Evolutionary conservation across 2,329 filamentous ascomycete genomes (phyloP).

Genomic region (Tolypocladium endophyticum): DNA sequence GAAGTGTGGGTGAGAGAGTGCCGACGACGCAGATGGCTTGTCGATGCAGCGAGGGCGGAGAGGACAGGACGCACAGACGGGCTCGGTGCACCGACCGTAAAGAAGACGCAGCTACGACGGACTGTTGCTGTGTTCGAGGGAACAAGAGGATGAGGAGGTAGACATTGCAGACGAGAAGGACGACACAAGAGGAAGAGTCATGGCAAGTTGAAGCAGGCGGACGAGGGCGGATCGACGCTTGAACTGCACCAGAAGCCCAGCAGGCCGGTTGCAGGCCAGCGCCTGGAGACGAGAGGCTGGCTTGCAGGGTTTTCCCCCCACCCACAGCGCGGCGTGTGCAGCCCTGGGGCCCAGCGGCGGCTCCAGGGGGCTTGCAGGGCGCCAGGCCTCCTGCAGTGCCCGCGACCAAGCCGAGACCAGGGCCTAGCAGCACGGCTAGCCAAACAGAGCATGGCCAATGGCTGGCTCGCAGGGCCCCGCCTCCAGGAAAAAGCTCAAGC

Average conservation of each 20-base stretch:
- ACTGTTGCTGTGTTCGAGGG: neutral
- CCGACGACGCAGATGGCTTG: neutral
- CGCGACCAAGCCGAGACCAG: neutral
- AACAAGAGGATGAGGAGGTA: neutral
- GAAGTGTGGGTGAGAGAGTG: neutral
- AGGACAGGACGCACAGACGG: neutral
- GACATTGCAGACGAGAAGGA: slow-evolving; percentile 5
- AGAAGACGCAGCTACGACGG: neutral
- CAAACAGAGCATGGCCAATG: neutral
- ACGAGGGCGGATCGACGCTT: slow-evolving; percentile 5
- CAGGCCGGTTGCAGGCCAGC: slow-evolving; percentile 4
- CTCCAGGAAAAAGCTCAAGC: neutral
- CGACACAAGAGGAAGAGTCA: neutral
- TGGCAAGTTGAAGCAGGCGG: neutral
- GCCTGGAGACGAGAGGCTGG: neutral
- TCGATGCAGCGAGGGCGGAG: neutral
- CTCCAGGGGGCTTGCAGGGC: neutral
- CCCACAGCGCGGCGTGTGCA: neutral
- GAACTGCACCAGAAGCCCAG: slow-evolving; percentile 1
- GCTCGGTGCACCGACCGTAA: neutral
- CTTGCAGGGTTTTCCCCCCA: neutral
- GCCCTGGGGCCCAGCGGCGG: neutral
- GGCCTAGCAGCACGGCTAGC: neutral
- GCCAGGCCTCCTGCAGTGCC: neutral
- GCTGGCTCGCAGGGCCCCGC: neutral